These are phyloP conservation scores for Glonium stellatum DNA, from an alignment of 495 filamentous ascomycete species.

Conservation along the genomic window DNA sequence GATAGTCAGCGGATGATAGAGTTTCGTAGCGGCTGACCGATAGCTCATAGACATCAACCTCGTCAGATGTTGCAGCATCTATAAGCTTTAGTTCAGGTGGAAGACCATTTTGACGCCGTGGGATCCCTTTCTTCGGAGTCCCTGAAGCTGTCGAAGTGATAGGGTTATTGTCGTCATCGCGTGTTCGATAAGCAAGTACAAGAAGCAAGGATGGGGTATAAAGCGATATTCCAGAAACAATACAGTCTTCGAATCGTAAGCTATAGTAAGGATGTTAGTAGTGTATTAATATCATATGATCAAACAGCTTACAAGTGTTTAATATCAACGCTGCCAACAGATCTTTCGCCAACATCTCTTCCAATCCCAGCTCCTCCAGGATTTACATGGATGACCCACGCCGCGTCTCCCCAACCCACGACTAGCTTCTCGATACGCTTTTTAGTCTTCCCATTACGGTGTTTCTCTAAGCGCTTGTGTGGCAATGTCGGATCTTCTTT, in stretches of 20 bases:
- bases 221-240: conserved; percentile 91
- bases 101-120: conserved; percentile 63
- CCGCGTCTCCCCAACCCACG: conserved; percentile 89
- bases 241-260: conserved; percentile 81
- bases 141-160: conserved; percentile 41
- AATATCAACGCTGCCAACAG: conserved; percentile 76
- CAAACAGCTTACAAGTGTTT: conserved; percentile 67
- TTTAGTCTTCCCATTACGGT: conserved; percentile 21
- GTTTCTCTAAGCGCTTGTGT: conserved; percentile 14
- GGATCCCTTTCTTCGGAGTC: conserved; percentile 52
- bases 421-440: conserved; percentile 67
- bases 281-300: background rate
- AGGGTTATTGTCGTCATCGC: conserved; percentile 55
- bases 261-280: conserved; percentile 43
- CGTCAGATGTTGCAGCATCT: conserved; percentile 69
- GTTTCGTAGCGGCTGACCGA: conserved; percentile 77
- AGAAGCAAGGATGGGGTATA: conserved; percentile 89
- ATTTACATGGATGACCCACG: conserved; percentile 91
- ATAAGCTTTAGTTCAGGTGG: conserved; percentile 87
- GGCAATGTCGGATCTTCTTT: conserved; percentile 22
- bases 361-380: conserved; percentile 62
- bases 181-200: conserved; percentile 79
- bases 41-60: conserved; percentile 70
- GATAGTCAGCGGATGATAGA: conserved; percentile 86
- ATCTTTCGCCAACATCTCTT: conserved; percentile 63